phyloP scores from a whole-genome alignment of 345 rosid species.

The Zanthoxylum bungeanum region DNA sequence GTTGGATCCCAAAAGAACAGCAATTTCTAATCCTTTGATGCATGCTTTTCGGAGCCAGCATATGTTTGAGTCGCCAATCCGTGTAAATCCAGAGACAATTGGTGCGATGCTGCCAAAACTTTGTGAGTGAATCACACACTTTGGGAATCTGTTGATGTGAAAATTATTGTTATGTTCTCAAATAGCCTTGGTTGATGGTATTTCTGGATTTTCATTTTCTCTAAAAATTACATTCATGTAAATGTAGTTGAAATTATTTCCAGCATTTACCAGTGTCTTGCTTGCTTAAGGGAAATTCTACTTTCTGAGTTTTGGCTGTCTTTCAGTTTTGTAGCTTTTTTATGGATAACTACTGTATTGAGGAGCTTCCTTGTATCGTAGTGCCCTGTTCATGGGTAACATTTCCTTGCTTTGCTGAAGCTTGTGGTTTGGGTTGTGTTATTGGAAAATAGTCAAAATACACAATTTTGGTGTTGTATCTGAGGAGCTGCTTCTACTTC shows the following conservation, averaged over 20 bases:
- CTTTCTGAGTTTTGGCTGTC: background rate
- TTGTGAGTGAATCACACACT: slow-evolving; percentile 47
- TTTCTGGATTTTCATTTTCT: background rate
- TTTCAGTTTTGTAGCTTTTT: background rate
- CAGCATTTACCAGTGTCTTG: background rate
- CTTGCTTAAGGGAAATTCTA: background rate
- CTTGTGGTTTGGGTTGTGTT: background rate
- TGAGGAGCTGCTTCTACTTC: background rate
- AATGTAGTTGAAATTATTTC: background rate
- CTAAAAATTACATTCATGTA: background rate
- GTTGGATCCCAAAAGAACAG: slow-evolving; percentile 87
- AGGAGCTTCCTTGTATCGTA: background rate
- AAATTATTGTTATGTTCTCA: background rate
- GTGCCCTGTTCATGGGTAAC: background rate
- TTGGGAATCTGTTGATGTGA: background rate
- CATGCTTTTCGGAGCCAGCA: slow-evolving; percentile 78
- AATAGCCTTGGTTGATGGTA: background rate
- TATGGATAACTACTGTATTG: background rate
- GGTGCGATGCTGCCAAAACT: slow-evolving; percentile 95
- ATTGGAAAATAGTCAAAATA: background rate
- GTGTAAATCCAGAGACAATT: slow-evolving; percentile 79
- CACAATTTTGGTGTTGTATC: background rate
- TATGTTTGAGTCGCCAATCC: slow-evolving; percentile 69
- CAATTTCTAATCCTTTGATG: slow-evolving; percentile 63
- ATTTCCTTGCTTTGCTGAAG: background rate